These are phyloP conservation scores for Gonium pectorale DNA, from an alignment of 139 green algal species.

Conservation along the genomic window DNA sequence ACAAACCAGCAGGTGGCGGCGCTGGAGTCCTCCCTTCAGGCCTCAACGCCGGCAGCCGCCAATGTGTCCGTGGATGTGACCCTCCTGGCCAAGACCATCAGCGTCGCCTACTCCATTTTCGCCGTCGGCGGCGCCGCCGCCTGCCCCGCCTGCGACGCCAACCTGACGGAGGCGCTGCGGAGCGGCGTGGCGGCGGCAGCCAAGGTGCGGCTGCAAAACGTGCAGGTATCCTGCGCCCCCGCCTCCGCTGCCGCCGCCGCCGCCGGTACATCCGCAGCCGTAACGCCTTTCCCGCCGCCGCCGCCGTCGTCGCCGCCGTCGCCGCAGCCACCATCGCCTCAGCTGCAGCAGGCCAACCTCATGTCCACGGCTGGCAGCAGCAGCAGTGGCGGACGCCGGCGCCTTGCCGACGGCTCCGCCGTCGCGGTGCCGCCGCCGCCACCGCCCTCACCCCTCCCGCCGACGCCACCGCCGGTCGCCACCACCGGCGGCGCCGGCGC, in stretches of 20 bases:
- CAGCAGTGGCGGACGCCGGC: not conserved
- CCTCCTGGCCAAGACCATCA: slow-evolving; percentile 4
- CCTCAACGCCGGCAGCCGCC: not conserved
- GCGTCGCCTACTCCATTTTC: not conserved
- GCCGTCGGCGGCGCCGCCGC: not conserved
- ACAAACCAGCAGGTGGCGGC: slow-evolving; percentile 17
- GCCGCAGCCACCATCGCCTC: no score
- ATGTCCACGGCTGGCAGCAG: no score
- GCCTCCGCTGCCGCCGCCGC: no score
- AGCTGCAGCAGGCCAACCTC: no score
- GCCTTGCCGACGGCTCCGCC: not conserved
- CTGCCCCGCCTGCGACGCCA: slow-evolving; percentile 1
- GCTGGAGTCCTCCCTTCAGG: not conserved
- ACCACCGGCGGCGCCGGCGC: not conserved
- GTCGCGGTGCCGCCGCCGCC: not conserved
- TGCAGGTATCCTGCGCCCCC: not conserved
- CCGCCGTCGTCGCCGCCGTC: no score
- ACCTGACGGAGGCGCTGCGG: not conserved
- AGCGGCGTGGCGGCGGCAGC: not conserved
- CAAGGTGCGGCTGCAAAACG: not conserved
- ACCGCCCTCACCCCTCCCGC: not conserved
- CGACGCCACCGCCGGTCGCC: not conserved
- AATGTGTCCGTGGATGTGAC: not conserved
- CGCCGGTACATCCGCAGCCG: no score
- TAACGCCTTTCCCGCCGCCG: no score